Evolutionary conservation across 2,329 filamentous ascomycete species (phyloP), one percentile per base, ranked within the genome.

Genomic region (Pseudopyricularia cyperi): DNA sequence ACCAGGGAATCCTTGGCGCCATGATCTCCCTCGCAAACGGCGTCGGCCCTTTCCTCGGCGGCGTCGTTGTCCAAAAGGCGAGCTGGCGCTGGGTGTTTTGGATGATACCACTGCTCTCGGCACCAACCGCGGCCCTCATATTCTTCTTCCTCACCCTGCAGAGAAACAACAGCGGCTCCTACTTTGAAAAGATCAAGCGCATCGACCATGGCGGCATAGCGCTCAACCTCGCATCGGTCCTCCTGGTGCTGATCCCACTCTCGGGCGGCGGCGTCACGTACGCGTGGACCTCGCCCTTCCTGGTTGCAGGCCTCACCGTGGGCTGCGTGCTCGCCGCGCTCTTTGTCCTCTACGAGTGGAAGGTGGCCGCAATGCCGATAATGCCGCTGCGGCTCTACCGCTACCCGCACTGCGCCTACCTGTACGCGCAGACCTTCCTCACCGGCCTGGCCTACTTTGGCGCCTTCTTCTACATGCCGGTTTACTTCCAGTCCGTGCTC

Each of bases 221-320:
- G 11, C 69, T 72, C 3, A 76, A 73, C 4, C 77, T 76, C 0
- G 64, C 73, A 7, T 79, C 73, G 0, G 73, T 82, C 28, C 73
- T 84, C 9, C 68, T 83, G 12, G 57, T 85, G 2, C 67, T 85
- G 17, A 80, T 85, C 46, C 81, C 81, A 0, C 73, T 85, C 12
- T 82, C 79, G 3, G 79, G 79, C 15, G 62, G 60, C 12, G 78
- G 75, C 2, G 70, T 72, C 0, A 78, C 79, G 54, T 81, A 80
- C 55, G 61, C 68, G 3, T 80, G 76, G 76, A 59, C 68, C 28
- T 78, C 74, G 9, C 67, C 77, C 0, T 71, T 80, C 70, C 73
- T 80, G 1, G 79, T 83, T 22, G 70, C 71, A 35, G 80, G 83
- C 77, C 65, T 84, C 30, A 26, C 34, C 3, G 12, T 57, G n/a